A percentile compares a stretch with the other conserved stretches of the same genome.
Conservation (phyloP, 768 basidiomycete species). For the Kwoniella europaea region DNA sequence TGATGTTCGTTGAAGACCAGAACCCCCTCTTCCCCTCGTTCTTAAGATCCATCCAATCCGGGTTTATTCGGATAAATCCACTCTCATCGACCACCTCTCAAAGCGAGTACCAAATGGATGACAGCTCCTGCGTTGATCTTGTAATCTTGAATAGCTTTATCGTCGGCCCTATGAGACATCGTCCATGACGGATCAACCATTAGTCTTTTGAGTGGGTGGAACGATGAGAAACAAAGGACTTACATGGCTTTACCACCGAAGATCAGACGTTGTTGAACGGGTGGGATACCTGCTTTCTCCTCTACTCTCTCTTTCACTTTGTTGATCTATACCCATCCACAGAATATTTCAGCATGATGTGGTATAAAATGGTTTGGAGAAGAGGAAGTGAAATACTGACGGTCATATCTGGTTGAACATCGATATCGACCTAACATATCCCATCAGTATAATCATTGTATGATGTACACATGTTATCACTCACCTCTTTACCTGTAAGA, state of each 20-base stretch:
- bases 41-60: neutral
- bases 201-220: neutral
- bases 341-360: neutral
- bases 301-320: conserved; percentile 98
- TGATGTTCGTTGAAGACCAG: neutral
- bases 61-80: neutral
- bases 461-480: neutral
- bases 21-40: neutral
- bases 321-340: conserved; percentile 67
- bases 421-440: conserved; percentile 77
- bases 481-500: conserved; percentile 94
- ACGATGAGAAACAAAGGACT: conserved; percentile 41
- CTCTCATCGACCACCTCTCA: conserved; percentile 73
- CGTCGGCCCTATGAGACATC: conserved; percentile 71
- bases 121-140: conserved; percentile 83
- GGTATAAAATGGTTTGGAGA: neutral
- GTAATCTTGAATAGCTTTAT: conserved; percentile 83
- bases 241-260: conserved; percentile 92
- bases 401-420: conserved; percentile 88
- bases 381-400: conserved; percentile 60
- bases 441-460: neutral
- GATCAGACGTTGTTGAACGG: conserved; percentile 92
- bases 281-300: conserved; percentile 97
- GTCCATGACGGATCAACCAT: neutral
- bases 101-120: conserved; percentile 90